Base-by-base conservation (phyloP, 2,329 filamentous ascomycete genomes). In the Pseudogymnoascus sp. region DNA sequence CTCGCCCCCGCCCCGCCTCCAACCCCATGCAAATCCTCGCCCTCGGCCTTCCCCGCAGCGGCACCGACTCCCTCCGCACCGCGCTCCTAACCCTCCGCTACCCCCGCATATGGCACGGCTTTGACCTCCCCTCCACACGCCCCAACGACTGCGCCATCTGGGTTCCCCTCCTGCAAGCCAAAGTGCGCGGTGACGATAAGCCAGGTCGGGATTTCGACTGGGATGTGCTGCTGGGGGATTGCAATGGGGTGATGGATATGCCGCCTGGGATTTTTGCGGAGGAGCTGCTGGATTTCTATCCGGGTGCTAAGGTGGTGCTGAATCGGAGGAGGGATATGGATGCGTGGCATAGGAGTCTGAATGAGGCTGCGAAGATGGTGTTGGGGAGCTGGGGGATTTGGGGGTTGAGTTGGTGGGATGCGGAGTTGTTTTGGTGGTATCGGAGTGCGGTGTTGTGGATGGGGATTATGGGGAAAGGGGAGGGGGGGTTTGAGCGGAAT, bases 221-320 rank as follows among this genome's bases (percentile, higher is more conserved):
- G 33, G 58, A 60, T 2, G 58, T 41, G 1, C 16, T 60, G 14
- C 9, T 60, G 2, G 58, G 58, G 0, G 58, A 60, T 5, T 52
- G 45, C 8, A 25, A 30, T 2, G 45, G 45, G 25, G 67, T 73
- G 2, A 71, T 70, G 5, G 76, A 77, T 49, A 62, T 70, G 22
- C 74, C 75, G 0, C 69, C 67, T 5, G 64, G 62, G 5, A 63
- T 69, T n/a, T 77, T 77, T 64, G 70, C 67, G 3, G 67, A 68
- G 28, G 75, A 77, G 52, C 64, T 77, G 2, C 62, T 72, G 11
- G 60, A 62, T 4, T 69, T 71, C 1, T 77, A 77, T 60, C 75
- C 75, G 0, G 67, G 72, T 0, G 75, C 74, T 1, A 75, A 75
- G 60, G 69, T 76, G 58, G 72, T 76, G 7, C 63, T 75, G 28